Base-by-base conservation (phyloP, 1,284 basidiomycete species). In the Ceratobasidium sp. region DNA sequence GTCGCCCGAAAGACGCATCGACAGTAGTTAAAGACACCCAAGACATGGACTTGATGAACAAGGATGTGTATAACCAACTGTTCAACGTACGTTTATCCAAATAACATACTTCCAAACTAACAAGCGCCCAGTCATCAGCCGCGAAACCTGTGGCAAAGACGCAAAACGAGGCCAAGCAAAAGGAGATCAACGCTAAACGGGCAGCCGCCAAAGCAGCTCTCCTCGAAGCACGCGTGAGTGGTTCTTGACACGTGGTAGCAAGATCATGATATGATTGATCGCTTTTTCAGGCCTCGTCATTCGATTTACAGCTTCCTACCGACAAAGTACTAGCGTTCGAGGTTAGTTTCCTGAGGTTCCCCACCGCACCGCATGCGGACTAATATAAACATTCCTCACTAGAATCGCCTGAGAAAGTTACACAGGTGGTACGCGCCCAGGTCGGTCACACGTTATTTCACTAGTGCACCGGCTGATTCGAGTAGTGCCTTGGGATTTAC, bases 281-380 rank as follows among this genome's bases (percentile, higher is more conserved):
- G n/a, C 22, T 29, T 25, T 25, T 42, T 4, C 25, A 65, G 62
- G 47, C 49, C 7, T 53, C 62, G 27, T 35, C 62, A 10, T 65
- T 65, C n/a, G 62, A 65, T 50, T 38, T 65, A 13, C 62, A 65
- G 27, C 62, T 65, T 53, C 62, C 62, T 10, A 65, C 62, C 31
- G 62, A 65, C 38, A 65, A 65, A 35, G 62, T 65, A 15, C 62
- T 65, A 42, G 62, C 62, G 49, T 65, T 65, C 43, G 62, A 65
- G 62, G 62, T 25, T 53, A 53, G 62, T 40, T 65, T 52, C 58
- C 17, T 12, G 31, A 32, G 32, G 35, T 32, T 62, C 17, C 56
- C 43, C 34, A 31, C 34, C 25, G 27, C 27, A 43, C 43, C 15
- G 45, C 32, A 42, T 35, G 38, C 25, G 25, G 6, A 10, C 17